Conservation (phyloP, 352 stramenopile genomes). For the Globisporangium paddicum region DNA sequence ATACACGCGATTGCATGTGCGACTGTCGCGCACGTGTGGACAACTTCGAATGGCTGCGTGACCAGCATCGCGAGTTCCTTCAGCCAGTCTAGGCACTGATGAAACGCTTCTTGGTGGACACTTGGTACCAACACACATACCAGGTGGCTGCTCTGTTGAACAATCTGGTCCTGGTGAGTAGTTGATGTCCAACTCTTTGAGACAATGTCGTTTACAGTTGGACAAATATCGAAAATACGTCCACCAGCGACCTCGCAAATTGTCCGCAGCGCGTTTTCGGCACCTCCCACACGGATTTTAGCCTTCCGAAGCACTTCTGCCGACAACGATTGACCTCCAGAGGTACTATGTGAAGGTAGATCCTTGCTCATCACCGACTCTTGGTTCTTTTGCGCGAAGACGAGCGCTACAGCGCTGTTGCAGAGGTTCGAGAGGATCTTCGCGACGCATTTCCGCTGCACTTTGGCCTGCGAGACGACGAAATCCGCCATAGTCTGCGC, state of each 20-base stretch:
- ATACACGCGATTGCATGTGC: conserved; percentile 44
- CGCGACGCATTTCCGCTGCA: conserved; percentile 64
- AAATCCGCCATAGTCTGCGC: conserved; percentile 53
- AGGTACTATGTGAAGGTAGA: not conserved
- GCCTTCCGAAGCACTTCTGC: conserved; percentile 26
- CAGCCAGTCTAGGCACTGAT: conserved; percentile 43
- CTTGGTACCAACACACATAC: conserved; percentile 33
- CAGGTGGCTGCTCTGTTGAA: conserved; percentile 51
- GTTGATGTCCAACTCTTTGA: conserved; percentile 29
- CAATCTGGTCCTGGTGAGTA: conserved; percentile 16
- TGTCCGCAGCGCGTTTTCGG: conserved; percentile 29
- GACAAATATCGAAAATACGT: conserved; percentile 30
- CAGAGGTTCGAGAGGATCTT: conserved; percentile 82
- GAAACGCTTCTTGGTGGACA: conserved; percentile 23
- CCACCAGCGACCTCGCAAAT: conserved; percentile 33
- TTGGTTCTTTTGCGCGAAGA: conserved; percentile 12
- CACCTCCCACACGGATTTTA: conserved; percentile 35
- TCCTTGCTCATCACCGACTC: conserved; percentile 7
- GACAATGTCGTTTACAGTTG: conserved; percentile 28
- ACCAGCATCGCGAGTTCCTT: conserved; percentile 23
- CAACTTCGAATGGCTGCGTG: conserved; percentile 17
- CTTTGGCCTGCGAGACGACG: conserved; percentile 33
- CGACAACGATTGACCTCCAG: not conserved
- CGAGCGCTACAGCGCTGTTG: conserved; percentile 50
- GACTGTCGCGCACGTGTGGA: conserved; percentile 25